Conservation (phyloP, 2,329 filamentous ascomycete species). For the Coniochaeta sp. region DNA sequence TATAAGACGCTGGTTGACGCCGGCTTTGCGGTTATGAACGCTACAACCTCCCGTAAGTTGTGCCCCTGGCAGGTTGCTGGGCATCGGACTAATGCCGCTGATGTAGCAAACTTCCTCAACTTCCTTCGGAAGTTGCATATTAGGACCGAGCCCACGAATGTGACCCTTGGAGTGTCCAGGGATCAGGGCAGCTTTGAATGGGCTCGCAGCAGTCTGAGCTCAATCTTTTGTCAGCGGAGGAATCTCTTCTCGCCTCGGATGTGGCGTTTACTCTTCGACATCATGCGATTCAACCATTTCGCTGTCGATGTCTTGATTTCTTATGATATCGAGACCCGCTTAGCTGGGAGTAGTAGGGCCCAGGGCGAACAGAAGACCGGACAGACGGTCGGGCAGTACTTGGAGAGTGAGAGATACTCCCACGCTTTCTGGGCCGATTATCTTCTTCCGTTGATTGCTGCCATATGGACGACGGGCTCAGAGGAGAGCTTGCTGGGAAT, state of each 20-base stretch:
- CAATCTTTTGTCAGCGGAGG: slow-evolving; percentile 63
- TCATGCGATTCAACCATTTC: slow-evolving; percentile 78
- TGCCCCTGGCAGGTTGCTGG: no score
- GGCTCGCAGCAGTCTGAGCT: slow-evolving; percentile 57
- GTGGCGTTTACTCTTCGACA: slow-evolving; percentile 82
- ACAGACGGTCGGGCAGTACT: slow-evolving; percentile 68
- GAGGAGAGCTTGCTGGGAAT: slow-evolving; percentile 70
- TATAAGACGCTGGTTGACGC: slow-evolving; percentile 67
- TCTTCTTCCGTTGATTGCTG: slow-evolving; percentile 74
- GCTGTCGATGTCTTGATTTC: slow-evolving; percentile 64
- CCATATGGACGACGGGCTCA: slow-evolving; percentile 75
- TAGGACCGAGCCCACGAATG: slow-evolving; percentile 56
- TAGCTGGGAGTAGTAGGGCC: slow-evolving; percentile 21
- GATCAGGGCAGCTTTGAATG: slow-evolving; percentile 74
- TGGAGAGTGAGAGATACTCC: slow-evolving; percentile 71
- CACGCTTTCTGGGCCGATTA: slow-evolving; percentile 74
- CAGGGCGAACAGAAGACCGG: slow-evolving; percentile 18
- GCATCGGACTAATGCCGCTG: no score
- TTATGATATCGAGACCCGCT: slow-evolving; percentile 36
- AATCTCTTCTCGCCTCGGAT: slow-evolving; percentile 64
- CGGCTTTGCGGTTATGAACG: slow-evolving; percentile 76
- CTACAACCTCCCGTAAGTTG: slow-evolving; percentile 68
- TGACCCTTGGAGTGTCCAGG: slow-evolving; percentile 73
- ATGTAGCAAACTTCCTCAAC: slow-evolving; percentile 68
- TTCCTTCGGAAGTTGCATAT: slow-evolving; percentile 64